phyloP scores from a whole-genome alignment of 2,329 filamentous ascomycete species.

The Arthrobotrys iridis region DNA sequence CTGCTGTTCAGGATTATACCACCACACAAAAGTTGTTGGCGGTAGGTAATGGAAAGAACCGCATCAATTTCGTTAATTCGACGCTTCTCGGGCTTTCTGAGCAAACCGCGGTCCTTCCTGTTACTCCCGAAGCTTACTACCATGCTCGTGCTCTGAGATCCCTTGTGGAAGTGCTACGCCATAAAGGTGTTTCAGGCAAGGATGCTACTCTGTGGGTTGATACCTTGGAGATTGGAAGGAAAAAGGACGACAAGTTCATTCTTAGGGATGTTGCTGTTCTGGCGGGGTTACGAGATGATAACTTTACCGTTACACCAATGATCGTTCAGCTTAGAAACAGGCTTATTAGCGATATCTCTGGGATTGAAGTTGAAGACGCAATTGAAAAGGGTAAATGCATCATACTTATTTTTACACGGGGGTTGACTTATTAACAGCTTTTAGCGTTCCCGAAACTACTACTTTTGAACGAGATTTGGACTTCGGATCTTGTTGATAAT shows the following conservation, averaged over 20 bases:
- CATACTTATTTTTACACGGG: background rate
- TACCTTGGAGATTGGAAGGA: constrained; percentile 36
- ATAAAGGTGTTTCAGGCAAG: constrained; percentile 43
- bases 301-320: constrained; percentile 28
- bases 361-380: constrained; percentile 43
- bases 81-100: constrained; percentile 38
- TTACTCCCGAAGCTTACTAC: constrained; percentile 46
- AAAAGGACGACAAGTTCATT: constrained; percentile 44
- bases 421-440: constrained; percentile 55
- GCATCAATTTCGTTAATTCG: constrained; percentile 44
- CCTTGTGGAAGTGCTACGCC: constrained; percentile 37
- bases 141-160: constrained; percentile 45
- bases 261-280: constrained; percentile 44
- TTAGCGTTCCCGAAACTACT: constrained; percentile 66
- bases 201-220: constrained; percentile 46
- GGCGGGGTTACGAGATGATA: constrained; percentile 37
- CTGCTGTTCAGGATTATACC: constrained; percentile 33
- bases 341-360: constrained; percentile 48
- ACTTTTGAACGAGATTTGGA: constrained; percentile 65
- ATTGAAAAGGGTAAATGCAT: constrained; percentile 35
- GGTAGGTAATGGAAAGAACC: constrained; percentile 20
- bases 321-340: constrained; percentile 45
- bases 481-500: constrained; percentile 56
- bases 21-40: constrained; percentile 12
- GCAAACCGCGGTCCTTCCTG: constrained; percentile 14